These are phyloP conservation scores for Buddleja alternifolia DNA, from an alignment of 257 asterid genomes.

Conservation along the genomic window DNA sequence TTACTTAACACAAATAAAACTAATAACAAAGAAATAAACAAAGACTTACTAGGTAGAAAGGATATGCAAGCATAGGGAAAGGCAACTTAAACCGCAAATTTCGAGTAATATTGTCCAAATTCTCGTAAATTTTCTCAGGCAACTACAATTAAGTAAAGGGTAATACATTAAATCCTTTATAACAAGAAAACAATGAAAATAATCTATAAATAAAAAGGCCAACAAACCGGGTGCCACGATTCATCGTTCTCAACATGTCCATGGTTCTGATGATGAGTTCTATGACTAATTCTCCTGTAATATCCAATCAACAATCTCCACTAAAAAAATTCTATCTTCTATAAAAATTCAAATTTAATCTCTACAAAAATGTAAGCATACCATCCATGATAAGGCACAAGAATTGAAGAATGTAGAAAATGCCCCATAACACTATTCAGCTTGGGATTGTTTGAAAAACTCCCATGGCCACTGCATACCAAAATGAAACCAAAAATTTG, in stretches of 20 bases:
- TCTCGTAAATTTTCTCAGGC: conserved; percentile 32
- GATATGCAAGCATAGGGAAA: conserved; percentile 43
- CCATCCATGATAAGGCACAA: conserved; percentile 99
- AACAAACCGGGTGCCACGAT: conserved; percentile 82
- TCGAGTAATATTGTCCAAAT: conserved; percentile 29
- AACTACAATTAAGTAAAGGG: conserved; percentile 1
- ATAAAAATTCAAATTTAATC: not conserved
- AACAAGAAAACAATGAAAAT: not conserved
- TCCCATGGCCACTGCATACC: conserved; percentile 91
- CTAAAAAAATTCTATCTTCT: no score
- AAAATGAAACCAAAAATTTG: not conserved
- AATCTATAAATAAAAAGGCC: not conserved
- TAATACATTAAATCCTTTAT: not conserved
- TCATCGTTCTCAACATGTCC: conserved; percentile 97
- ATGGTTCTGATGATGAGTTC: conserved; percentile 98
- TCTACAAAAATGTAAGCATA: conserved; percentile 30
- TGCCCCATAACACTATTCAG: conserved; percentile 90
- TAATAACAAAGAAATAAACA: not conserved
- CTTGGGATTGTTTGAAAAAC: conserved; percentile 79
- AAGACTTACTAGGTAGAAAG: conserved; percentile 39
- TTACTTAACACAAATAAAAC: not conserved
- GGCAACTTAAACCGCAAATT: conserved; percentile 36
- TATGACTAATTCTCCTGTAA: conserved; percentile 92
- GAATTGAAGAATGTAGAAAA: conserved; percentile 90
- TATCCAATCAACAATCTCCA: not conserved